These are phyloP conservation scores for Orobanche coerulescens DNA, from an alignment of 257 asterid genomes.

Conservation along the genomic window DNA sequence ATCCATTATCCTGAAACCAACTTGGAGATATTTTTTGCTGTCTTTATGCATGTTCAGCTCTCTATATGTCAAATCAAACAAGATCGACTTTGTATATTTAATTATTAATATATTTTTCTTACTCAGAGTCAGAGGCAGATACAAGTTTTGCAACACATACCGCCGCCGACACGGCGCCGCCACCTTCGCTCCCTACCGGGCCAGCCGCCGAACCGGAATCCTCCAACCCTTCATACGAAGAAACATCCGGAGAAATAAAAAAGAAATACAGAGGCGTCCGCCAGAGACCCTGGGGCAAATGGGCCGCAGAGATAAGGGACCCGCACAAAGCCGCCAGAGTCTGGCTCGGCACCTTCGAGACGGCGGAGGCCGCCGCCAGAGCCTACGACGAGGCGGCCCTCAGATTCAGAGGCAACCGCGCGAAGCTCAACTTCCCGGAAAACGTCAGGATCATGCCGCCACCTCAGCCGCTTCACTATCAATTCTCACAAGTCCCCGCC, in stretches of 20 bases:
- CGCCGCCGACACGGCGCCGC: conserved; percentile 15
- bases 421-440: conserved; percentile 86
- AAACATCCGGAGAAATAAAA: conserved; percentile 47
- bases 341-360: conserved; percentile 88
- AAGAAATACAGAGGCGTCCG: conserved; percentile 79
- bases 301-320: conserved; percentile 94
- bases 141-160: conserved; percentile 12
- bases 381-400: conserved; percentile 90
- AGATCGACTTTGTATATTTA: no score
- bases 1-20: no score
- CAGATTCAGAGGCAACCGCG: conserved; percentile 70
- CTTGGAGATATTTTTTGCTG: no score
- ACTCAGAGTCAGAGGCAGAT: conserved; percentile 33
- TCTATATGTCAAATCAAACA: no score
- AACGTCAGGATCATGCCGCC: conserved; percentile 33
- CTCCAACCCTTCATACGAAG: conserved; percentile 26
- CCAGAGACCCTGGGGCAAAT: conserved; percentile 93
- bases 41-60: no score
- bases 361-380: conserved; percentile 87
- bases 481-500: no score
- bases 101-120: no score
- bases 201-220: conserved; percentile 20
- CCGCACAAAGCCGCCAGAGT: conserved; percentile 85
- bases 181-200: conserved; percentile 12
- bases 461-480: conserved; percentile 5